phyloP scores from a whole-genome alignment of 2,329 filamentous ascomycete genomes.

The Scleromitrula shiraiana region DNA sequence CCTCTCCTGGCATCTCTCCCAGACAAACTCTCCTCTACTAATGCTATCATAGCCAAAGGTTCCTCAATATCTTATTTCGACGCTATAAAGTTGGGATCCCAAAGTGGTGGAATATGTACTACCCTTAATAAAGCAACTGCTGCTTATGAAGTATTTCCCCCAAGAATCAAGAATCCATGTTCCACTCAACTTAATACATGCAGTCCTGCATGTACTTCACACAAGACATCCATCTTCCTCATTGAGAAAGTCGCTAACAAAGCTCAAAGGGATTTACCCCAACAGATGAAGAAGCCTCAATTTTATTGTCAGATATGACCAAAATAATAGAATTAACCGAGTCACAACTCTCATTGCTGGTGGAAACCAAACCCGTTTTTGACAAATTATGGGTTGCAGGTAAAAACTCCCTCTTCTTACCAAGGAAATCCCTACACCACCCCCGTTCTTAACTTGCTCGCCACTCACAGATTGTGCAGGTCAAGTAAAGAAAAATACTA shows the following conservation, averaged over 20 bases:
- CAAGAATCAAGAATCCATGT: too few relatives aligned
- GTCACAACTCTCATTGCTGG: background rate
- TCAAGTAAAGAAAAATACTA: background rate
- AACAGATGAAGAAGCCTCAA: background rate
- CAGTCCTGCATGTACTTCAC: too few relatives aligned
- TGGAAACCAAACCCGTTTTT: background rate
- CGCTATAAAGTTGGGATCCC: background rate
- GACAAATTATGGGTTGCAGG: conserved; percentile 3
- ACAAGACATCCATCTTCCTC: too few relatives aligned
- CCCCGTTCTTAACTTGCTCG: background rate
- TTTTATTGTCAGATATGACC: background rate
- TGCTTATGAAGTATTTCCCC: background rate
- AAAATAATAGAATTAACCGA: background rate
- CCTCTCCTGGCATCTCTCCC: background rate
- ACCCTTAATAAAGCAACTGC: background rate
- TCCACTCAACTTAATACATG: too few relatives aligned
- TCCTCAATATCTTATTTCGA: background rate
- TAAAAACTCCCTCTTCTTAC: background rate
- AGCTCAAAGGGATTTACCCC: background rate
- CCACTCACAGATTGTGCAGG: background rate
- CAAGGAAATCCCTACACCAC: background rate
- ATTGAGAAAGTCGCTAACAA: background rate
- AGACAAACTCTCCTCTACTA: background rate
- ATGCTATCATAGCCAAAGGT: background rate
- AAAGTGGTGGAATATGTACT: background rate